Base-by-base conservation (phyloP, 2,329 filamentous ascomycete species). In the Elsinoe perseae region DNA sequence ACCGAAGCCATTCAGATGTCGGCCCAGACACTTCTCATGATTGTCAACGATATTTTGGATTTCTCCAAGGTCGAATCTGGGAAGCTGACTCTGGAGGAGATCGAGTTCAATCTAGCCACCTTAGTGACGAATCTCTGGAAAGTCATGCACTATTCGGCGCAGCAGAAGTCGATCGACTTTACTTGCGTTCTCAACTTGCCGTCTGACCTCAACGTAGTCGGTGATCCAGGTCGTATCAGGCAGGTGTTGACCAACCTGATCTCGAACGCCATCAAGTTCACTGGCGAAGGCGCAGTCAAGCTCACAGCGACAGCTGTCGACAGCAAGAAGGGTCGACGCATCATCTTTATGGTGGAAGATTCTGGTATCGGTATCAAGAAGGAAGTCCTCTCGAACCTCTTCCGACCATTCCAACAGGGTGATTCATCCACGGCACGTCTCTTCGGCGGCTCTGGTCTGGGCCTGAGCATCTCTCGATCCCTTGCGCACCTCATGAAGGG, bases 371-470 rank as follows among this genome's bases (percentile, higher is more conserved):
- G 59, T 12, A 61, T 61, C 23, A 61, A 56, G 34, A 12, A 57
- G 4, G 59, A 57, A 18, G 50, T 58, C 8, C 59, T 58, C 4
- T 3, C 25, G 1, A 57, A 57, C 7, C 40, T 61, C 32, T 61
- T 61, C 30, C 44, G 56, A 9, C 55, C 57, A 1, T 61, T 61
- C 54, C 50, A 55, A 28, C 59, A 61, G 25, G 59, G 57, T 4
- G 57, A 56, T 10, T 53, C 50, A 2, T 59, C 57, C 20, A 61
- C 59, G 1, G 57, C 50, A 7, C 50, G 57, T 20, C 57, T 52
- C 28, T 73, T 73, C 34, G 71, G 71, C 6, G 71, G 71, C 7
- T 69, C 66, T 16, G 71, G 70, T 1, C 62, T 73, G 1, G 70
- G 70, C 2, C 62, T 73, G 0, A 71, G 69, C 60, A 73, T 73